Percentiles rank a stretch among this genome's conserved stretches.
Evolutionary conservation across 1,284 basidiomycete species (phyloP).

Genomic region (Ustilago sp.): DNA sequence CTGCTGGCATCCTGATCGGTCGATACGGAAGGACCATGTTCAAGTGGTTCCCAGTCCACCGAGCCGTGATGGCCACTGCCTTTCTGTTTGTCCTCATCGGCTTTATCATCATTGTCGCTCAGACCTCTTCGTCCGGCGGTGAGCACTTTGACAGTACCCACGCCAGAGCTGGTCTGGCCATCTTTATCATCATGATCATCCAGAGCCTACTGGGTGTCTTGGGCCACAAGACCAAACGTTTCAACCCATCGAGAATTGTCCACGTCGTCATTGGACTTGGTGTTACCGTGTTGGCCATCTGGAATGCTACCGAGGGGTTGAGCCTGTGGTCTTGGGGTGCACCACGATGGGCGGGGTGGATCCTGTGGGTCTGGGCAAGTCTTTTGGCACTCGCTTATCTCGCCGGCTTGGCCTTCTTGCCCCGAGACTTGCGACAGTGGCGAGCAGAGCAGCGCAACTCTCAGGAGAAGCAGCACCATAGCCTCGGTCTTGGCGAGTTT

Average conservation of each 20-base stretch:
- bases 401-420: conserved; percentile 44
- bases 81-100: conserved; percentile 74
- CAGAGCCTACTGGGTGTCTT: conserved; percentile 75
- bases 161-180: conserved; percentile 75
- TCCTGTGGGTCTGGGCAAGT: conserved; percentile 51
- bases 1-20: conserved; percentile 75
- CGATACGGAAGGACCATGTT: conserved; percentile 75
- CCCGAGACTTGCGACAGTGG: conserved; percentile 41
- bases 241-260: conserved; percentile 41
- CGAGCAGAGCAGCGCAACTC: conserved; percentile 2
- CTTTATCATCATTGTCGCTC: conserved; percentile 74
- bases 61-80: conserved; percentile 72
- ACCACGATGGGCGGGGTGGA: conserved; percentile 29
- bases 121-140: conserved; percentile 17
- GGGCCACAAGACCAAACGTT: conserved; percentile 72
- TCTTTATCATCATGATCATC: conserved; percentile 76
- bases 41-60: conserved; percentile 75
- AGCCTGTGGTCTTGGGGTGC: conserved; percentile 52
- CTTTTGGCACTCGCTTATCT: conserved; percentile 49
- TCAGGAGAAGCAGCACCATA: conserved; percentile 18
- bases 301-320: conserved; percentile 49
- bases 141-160: conserved; percentile 36
- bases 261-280: conserved; percentile 53
- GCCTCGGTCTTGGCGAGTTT: conserved; percentile 17
- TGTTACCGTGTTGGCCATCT: conserved; percentile 37